phyloP scores from a whole-genome alignment of 2,329 filamentous ascomycete species.

The Periconia sp. region DNA sequence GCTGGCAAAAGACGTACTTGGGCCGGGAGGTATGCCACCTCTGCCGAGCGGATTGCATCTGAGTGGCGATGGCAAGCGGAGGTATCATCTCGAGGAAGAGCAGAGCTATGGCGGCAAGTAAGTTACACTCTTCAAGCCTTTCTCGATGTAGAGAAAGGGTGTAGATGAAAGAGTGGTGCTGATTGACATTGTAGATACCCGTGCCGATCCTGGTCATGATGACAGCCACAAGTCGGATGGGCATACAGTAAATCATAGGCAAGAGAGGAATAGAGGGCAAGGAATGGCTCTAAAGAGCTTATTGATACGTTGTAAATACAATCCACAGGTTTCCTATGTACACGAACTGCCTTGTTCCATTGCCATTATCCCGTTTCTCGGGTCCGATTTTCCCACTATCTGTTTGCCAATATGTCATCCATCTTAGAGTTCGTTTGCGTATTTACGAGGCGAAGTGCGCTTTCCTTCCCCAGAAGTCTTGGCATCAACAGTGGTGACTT shows the following conservation, averaged over 20 bases:
- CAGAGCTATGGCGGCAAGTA: conserved; percentile 62
- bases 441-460: neutral
- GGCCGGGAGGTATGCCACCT: conserved; percentile 81
- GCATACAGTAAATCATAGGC: neutral
- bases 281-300: conserved; percentile 12
- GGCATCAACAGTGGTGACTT: conserved; percentile 17
- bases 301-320: conserved; percentile 33
- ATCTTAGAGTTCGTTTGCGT: neutral
- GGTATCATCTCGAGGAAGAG: conserved; percentile 69
- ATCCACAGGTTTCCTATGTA: conserved; percentile 15
- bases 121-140: conserved; percentile 16
- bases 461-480: conserved; percentile 14
- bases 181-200: conserved; percentile 41
- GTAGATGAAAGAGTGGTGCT: conserved; percentile 6
- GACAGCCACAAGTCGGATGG: neutral
- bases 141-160: no score
- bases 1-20: conserved; percentile 62
- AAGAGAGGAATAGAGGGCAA: neutral
- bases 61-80: conserved; percentile 62
- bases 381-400: neutral
- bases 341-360: neutral
- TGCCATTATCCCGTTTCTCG: neutral
- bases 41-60: conserved; percentile 70
- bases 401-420: neutral
- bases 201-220: conserved; percentile 48